Evolutionary conservation across 441 rosid genomes (phyloP).

Genomic region (Pelargonium hybrid): DNA sequence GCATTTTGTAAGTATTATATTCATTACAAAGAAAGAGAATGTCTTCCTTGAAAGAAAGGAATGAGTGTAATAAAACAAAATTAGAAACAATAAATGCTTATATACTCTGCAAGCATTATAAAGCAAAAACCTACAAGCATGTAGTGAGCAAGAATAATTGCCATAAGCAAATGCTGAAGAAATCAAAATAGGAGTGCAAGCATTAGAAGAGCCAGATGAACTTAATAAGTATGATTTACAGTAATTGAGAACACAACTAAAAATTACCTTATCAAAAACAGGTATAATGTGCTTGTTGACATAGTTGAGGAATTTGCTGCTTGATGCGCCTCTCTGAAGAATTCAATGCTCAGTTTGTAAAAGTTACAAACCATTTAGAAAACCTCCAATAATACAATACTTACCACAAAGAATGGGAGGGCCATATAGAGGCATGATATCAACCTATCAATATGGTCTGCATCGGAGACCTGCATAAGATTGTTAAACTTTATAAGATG

Average conservation of each 20-base stretch:
- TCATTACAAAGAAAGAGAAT: too few relatives aligned
- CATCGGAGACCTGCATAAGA: constrained; percentile 65
- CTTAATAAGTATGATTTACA: neutral
- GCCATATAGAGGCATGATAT: constrained; percentile 88
- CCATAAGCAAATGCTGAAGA: neutral
- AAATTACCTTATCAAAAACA: constrained; percentile 73
- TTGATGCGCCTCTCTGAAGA: constrained; percentile 76
- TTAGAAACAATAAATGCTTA: neutral
- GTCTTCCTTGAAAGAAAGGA: too few relatives aligned
- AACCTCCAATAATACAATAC: constrained; percentile 6
- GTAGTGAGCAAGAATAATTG: neutral
- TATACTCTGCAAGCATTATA: neutral
- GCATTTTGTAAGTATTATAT: too few relatives aligned
- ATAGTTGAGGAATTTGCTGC: constrained; percentile 77
- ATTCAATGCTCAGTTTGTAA: neutral
- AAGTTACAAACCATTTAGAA: constrained; percentile 8
- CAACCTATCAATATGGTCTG: constrained; percentile 88
- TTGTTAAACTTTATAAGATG: neutral
- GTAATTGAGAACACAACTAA: constrained; percentile 2
- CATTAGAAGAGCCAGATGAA: neutral
- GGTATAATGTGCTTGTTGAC: constrained; percentile 78
- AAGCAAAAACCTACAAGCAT: neutral
- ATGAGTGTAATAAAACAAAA: too few relatives aligned
- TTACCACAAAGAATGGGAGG: constrained; percentile 82
- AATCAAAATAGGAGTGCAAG: neutral